Evolutionary conservation across 495 filamentous ascomycete species (phyloP).

Genomic region (Parachaetomium inaequale): DNA sequence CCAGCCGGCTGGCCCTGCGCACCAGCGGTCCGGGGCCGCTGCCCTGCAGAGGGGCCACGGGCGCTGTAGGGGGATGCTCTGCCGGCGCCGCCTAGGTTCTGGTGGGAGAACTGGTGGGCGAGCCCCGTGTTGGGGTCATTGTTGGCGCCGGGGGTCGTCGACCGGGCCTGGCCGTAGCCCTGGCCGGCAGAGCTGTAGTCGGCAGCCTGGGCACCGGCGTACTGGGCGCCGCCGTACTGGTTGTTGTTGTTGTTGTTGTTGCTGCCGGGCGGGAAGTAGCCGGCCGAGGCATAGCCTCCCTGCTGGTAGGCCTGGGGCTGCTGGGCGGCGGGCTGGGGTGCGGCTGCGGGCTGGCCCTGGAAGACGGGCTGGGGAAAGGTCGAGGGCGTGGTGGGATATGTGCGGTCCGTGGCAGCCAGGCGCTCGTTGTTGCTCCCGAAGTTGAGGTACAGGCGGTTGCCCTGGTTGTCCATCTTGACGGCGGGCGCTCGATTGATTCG

Average conservation of each 20-base stretch:
- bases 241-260: slow-evolving; percentile 15
- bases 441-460: slow-evolving; percentile 67
- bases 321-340: slow-evolving; percentile 22
- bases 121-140: slow-evolving; percentile 78
- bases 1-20: slow-evolving; percentile 53
- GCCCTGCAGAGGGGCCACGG: slow-evolving; percentile 67
- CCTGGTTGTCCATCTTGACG: slow-evolving; percentile 50
- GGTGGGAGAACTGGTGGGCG: slow-evolving; percentile 93
- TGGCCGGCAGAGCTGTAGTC: slow-evolving; percentile 35
- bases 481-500: slow-evolving; percentile 13
- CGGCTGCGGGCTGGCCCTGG: slow-evolving; percentile 33
- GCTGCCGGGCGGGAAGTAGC: slow-evolving; percentile 30
- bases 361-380: slow-evolving; percentile 90
- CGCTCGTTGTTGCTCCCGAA: slow-evolving; percentile 65
- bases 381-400: slow-evolving; percentile 94
- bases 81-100: slow-evolving; percentile 74
- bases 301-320: slow-evolving; percentile 45
- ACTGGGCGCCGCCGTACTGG: slow-evolving; percentile 39
- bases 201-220: slow-evolving; percentile 29
- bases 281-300: slow-evolving; percentile 25
- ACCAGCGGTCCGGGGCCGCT: slow-evolving; percentile 76
- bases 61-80: slow-evolving; percentile 62
- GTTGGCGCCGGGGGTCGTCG: slow-evolving; percentile 49
- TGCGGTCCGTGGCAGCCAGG: slow-evolving; percentile 65
- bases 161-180: slow-evolving; percentile 57